Conservation (phyloP, 2,329 filamentous ascomycete species). For the Juglanconis oblonga region DNA sequence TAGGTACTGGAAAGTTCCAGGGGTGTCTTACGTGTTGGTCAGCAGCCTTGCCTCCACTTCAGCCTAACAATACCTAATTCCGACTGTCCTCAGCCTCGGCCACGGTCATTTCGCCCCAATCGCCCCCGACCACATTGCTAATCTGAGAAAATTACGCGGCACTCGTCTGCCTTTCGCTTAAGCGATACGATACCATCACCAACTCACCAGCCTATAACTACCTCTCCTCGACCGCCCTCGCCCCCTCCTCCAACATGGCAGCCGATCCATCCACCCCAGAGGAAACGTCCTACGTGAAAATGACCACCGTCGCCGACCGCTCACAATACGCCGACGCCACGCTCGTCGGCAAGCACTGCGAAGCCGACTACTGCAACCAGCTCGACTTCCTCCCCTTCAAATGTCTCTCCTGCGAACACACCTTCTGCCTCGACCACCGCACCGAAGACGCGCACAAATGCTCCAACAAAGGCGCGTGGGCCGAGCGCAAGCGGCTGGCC, state of each 20-base stretch:
- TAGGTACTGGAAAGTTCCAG: conserved; percentile 5
- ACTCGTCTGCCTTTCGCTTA: conserved; percentile 7
- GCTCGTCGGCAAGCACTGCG: conserved; percentile 86
- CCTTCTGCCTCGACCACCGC: conserved; percentile 92
- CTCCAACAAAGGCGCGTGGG: conserved; percentile 59
- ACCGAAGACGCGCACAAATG: conserved; percentile 78
- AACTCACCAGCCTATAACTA: neutral
- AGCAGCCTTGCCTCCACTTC: conserved; percentile 15
- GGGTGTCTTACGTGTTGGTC: conserved; percentile 11
- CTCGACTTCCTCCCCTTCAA: conserved; percentile 95
- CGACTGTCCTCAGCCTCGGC: conserved; percentile 27
- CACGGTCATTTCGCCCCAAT: conserved; percentile 25
- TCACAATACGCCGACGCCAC: conserved; percentile 59
- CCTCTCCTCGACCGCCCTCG: neutral
- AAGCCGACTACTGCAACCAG: conserved; percentile 86
- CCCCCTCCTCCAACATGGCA: conserved; percentile 42
- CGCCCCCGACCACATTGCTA: conserved; percentile 21
- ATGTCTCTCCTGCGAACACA: conserved; percentile 82
- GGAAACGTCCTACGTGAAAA: conserved; percentile 62
- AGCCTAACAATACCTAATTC: conserved; percentile 2
- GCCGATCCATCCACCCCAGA: conserved; percentile 39
- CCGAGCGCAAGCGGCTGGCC: conserved; percentile 52
- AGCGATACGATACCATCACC: neutral
- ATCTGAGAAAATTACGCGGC: conserved; percentile 13
- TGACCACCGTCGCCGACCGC: conserved; percentile 56